phyloP scores from a whole-genome alignment of 2,329 filamentous ascomycete genomes.

The Cytospora mali region DNA sequence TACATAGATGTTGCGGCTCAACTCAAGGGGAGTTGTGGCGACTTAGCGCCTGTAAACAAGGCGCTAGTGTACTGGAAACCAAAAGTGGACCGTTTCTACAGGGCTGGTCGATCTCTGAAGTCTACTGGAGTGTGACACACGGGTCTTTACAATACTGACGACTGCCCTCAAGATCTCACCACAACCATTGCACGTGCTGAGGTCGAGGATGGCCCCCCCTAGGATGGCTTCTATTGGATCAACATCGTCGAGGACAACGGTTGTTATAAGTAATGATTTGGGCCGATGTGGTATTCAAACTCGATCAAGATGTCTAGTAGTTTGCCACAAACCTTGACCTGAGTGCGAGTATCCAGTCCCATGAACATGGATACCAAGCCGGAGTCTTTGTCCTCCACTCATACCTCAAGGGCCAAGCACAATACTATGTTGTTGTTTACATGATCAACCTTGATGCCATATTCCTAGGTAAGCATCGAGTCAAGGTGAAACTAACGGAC shows the following conservation, averaged over 20 bases:
- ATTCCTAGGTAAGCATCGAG: not conserved
- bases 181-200: too few relatives aligned
- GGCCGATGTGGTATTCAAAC: not conserved
- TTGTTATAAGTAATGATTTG: not conserved
- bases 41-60: not conserved
- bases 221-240: too few relatives aligned
- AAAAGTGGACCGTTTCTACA: not conserved
- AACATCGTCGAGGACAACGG: not conserved
- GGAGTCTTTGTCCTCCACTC: not conserved
- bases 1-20: not conserved
- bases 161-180: not conserved
- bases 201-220: too few relatives aligned
- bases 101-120: not conserved
- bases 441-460: too few relatives aligned
- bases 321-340: not conserved
- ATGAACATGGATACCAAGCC: too few relatives aligned
- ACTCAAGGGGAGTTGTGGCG: not conserved
- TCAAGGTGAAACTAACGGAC: not conserved
- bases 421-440: too few relatives aligned
- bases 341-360: not conserved
- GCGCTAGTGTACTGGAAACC: not conserved
- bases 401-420: too few relatives aligned
- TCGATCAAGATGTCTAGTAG: not conserved
- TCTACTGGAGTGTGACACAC: not conserved
- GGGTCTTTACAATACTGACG: not conserved